phyloP scores from a whole-genome alignment of 1,284 basidiomycete genomes.

The Chalciporus sp. region DNA sequence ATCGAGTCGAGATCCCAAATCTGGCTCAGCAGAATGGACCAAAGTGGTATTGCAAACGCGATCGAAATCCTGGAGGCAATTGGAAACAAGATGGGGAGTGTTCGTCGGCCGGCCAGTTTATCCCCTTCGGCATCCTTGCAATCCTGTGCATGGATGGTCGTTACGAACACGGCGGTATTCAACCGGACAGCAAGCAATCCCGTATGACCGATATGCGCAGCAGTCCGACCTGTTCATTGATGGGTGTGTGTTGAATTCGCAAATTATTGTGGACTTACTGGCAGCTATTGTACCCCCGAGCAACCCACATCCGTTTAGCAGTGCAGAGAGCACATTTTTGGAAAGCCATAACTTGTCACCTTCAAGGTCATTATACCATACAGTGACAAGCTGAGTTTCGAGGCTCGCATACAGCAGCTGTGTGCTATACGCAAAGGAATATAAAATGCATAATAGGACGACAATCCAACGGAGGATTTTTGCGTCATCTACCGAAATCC shows the following conservation, averaged over 20 bases:
- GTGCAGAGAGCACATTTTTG: slow-evolving; percentile 40
- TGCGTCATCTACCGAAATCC: slow-evolving; percentile 37
- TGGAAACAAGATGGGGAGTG: slow-evolving; percentile 40
- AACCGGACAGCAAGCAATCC: slow-evolving; percentile 29
- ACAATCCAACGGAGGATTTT: slow-evolving; percentile 40
- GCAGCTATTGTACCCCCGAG: slow-evolving; percentile 41
- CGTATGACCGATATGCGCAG: slow-evolving; percentile 22
- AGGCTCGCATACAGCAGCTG: slow-evolving; percentile 36
- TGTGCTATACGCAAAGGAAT: slow-evolving; percentile 36
- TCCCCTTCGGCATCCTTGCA: slow-evolving; percentile 43
- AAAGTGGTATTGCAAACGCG: slow-evolving; percentile 26
- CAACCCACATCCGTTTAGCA: slow-evolving; percentile 41
- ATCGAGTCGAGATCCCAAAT: slow-evolving; percentile 32
- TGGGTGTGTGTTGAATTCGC: no score
- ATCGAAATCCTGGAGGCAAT: slow-evolving; percentile 26
- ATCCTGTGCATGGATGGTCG: slow-evolving; percentile 45
- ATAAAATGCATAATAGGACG: slow-evolving; percentile 36
- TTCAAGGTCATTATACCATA: slow-evolving; percentile 41
- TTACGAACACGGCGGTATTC: slow-evolving; percentile 31
- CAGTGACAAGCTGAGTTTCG: slow-evolving; percentile 32
- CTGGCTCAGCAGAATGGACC: slow-evolving; percentile 25
- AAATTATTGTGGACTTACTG: slow-evolving; percentile 25
- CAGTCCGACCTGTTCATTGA: slow-evolving; percentile 14
- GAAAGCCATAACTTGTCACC: slow-evolving; percentile 40
- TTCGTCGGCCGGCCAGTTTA: slow-evolving; percentile 32